phyloP scores from a whole-genome alignment of 805 yeast genomes.

The Pichia heedii region DNA sequence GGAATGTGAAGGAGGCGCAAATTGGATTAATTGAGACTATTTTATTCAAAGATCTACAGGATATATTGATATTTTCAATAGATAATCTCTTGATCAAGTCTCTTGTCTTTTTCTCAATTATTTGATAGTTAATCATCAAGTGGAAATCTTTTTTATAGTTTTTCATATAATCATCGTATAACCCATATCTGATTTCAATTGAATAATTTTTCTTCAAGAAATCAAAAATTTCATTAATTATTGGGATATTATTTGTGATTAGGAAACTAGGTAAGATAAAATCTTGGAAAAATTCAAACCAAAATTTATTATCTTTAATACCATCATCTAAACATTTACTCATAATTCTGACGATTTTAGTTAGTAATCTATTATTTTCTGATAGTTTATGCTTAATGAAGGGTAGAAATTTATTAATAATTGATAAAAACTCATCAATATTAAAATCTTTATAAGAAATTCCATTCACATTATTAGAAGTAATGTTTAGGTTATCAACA shows the following conservation, averaged over 20 bases:
- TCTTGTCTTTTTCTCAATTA: slow-evolving; percentile 72
- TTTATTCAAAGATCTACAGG: slow-evolving; percentile 66
- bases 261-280: slow-evolving; percentile 57
- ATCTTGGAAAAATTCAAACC: slow-evolving; percentile 59
- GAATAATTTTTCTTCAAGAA: slow-evolving; percentile 43
- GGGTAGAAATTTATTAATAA: slow-evolving; percentile 33
- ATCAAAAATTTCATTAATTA: slow-evolving; percentile 49
- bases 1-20: slow-evolving; percentile 59
- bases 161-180: slow-evolving; percentile 67
- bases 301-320: slow-evolving; percentile 18
- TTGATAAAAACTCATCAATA: slow-evolving; percentile 36
- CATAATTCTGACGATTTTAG: slow-evolving; percentile 57
- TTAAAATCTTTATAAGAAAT: slow-evolving; percentile 17
- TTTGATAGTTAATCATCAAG: slow-evolving; percentile 47
- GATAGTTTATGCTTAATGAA: slow-evolving; percentile 51
- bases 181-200: slow-evolving; percentile 55
- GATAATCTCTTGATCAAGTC: slow-evolving; percentile 73
- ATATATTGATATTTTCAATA: slow-evolving; percentile 62
- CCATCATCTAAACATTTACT: slow-evolving; percentile 4
- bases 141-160: slow-evolving; percentile 48
- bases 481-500: slow-evolving; percentile 10
- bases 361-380: slow-evolving; percentile 36
- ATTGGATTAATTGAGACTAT: slow-evolving; percentile 71
- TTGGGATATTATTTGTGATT: slow-evolving; percentile 46
- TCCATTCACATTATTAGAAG: slow-evolving; percentile 25